Evolutionary conservation across 805 yeast species (phyloP).

Genomic region (Candida sphagnicola): DNA sequence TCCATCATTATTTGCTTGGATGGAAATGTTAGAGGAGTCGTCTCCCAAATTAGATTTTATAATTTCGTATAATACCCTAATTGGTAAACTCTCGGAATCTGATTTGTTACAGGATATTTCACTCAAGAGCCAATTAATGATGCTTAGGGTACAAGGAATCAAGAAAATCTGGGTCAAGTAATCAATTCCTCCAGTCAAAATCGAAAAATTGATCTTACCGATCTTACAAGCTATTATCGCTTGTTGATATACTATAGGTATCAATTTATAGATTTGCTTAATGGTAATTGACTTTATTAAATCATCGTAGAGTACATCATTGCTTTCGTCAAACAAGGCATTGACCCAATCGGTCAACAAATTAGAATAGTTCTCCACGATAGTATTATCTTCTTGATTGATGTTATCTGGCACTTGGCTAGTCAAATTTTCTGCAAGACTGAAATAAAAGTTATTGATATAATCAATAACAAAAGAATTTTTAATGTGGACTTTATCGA

Average conservation of each 20-base stretch:
- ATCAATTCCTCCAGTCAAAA: constrained; percentile 75
- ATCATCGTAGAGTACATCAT: constrained; percentile 80
- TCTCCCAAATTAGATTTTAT: constrained; percentile 19
- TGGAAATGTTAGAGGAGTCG: constrained; percentile 1
- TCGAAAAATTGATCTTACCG: constrained; percentile 53
- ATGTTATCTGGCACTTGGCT: constrained; percentile 9
- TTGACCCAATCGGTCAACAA: constrained; percentile 64
- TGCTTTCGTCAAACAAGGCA: constrained; percentile 65
- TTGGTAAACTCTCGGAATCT: constrained; percentile 11
- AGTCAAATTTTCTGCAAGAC: constrained; percentile 29
- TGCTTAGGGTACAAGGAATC: constrained; percentile 45
- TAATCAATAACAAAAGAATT: constrained; percentile 31
- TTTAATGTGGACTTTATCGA: constrained; percentile 17
- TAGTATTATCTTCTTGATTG: constrained; percentile 26
- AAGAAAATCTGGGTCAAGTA: constrained; percentile 81
- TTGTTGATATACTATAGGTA: constrained; percentile 74
- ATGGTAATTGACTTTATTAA: constrained; percentile 63
- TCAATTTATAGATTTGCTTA: constrained; percentile 61
- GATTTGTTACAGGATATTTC: constrained; percentile 10
- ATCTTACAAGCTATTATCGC: constrained; percentile 58
- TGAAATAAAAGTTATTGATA: constrained; percentile 28
- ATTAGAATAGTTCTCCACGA: constrained; percentile 28
- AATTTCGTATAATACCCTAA: constrained; percentile 20
- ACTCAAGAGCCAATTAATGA: constrained; percentile 28
- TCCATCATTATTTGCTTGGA: constrained; percentile 9